These are phyloP conservation scores for Euphorbia peplus DNA, from an alignment of 345 rosid genomes.

Conservation along the genomic window DNA sequence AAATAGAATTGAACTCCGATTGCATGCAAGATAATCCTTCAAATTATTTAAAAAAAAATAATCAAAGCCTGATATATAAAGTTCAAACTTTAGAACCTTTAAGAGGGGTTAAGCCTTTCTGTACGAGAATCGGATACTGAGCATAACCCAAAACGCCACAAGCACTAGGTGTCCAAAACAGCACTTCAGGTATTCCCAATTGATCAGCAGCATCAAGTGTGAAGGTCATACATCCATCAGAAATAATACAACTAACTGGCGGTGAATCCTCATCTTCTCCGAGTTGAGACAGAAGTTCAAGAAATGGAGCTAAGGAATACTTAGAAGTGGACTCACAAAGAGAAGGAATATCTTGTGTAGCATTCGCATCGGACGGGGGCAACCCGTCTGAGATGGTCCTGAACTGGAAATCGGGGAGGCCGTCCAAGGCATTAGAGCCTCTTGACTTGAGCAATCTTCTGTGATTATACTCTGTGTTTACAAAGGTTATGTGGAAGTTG, in stretches of 20 bases:
- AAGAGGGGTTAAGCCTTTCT: constrained; percentile 27
- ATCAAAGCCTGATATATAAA: too few relatives aligned
- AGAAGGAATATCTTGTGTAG: constrained; percentile 29
- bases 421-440: constrained; percentile 14
- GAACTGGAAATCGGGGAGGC: constrained; percentile 30
- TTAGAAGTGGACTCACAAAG: constrained; percentile 14
- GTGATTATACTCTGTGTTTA: constrained; percentile 45
- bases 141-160: constrained; percentile 27
- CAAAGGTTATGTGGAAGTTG: constrained; percentile 52
- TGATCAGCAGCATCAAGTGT: constrained; percentile 29
- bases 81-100: too few relatives aligned
- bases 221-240: constrained; percentile 38
- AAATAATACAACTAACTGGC: constrained; percentile 29
- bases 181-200: constrained; percentile 24
- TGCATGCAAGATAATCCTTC: too few relatives aligned
- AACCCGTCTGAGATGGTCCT: constrained; percentile 35
- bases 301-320: constrained; percentile 15
- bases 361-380: constrained; percentile 21
- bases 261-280: constrained; percentile 9
- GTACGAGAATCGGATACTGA: constrained; percentile 10
- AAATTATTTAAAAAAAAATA: too few relatives aligned
- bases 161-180: constrained; percentile 27
- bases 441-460: constrained; percentile 25
- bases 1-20: too few relatives aligned
- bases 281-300: constrained; percentile 24